These are phyloP conservation scores for Herpotrichia juniperi DNA, from an alignment of 2,329 filamentous ascomycete genomes.

Conservation along the genomic window DNA sequence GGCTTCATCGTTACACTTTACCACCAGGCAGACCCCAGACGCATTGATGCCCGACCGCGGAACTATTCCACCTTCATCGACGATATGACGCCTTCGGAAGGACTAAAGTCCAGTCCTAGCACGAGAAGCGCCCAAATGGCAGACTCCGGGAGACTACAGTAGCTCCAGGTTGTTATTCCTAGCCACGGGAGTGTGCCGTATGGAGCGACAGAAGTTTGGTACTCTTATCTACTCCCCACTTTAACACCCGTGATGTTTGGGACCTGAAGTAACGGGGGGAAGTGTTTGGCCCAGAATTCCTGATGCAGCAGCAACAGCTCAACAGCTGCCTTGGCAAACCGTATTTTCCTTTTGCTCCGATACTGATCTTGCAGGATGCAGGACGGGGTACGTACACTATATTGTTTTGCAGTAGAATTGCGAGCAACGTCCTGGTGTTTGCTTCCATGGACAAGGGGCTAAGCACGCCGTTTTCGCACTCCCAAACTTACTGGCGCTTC, in stretches of 20 bases:
- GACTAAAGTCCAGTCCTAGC: not conserved
- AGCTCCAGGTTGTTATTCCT: not conserved
- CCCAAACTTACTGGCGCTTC: no score
- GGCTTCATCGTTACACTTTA: not conserved
- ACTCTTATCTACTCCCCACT: not conserved
- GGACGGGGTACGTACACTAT: not conserved
- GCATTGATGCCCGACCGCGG: not conserved
- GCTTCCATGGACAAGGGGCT: not conserved
- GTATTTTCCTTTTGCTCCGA: not conserved
- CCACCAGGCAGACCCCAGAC: not conserved
- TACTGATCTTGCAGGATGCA: slow-evolving; percentile 1
- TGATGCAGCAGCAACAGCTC: not conserved
- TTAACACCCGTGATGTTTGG: not conserved
- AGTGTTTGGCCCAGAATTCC: not conserved
- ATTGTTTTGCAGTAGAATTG: not conserved
- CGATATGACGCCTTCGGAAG: not conserved
- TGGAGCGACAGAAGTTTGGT: not conserved
- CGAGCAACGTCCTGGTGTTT: not conserved
- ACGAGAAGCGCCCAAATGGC: not conserved
- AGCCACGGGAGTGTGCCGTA: not conserved
- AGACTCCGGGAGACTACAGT: not conserved
- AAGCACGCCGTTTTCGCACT: no score
- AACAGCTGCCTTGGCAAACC: not conserved
- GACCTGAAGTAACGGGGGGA: not conserved
- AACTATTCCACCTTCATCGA: not conserved